Base-by-base conservation (phyloP, 2,329 filamentous ascomycete genomes). In the Venturia aucupariae region DNA sequence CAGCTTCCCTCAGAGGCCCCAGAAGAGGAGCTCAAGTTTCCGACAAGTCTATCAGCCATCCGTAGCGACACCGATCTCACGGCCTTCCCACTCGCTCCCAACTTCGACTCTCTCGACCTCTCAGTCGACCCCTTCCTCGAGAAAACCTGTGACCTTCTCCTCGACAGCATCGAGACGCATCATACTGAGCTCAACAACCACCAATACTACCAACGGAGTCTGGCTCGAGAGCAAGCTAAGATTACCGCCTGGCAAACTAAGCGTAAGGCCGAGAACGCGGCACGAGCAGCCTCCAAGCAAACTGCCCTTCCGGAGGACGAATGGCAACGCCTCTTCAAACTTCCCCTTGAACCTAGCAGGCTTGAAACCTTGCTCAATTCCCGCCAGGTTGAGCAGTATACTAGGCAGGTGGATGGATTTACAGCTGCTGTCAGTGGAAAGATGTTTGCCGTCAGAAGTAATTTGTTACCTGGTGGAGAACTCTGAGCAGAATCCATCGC, bases 141-240 rank as follows among this genome's bases (percentile, higher is more conserved):
- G 84, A 96, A 97, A 85, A 96, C 93, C 62, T 96, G 92, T 80
- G 93, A 99, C 75, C 86, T 97, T 70, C 86, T 99, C 65, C 86
- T 97, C 68, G 94, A 99, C 74, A 92, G 89, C 81, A 96, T 99
- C 76, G 94, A 99, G 82, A 89, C 89, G 64, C 94, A 99, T 82
- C 94, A 97, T 81, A 96, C 92, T 66, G 94, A 99, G 79, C 89
- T 96, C 76, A 97, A 97, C 86, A 99, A 99, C 84, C 94, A 95
- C 81, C 92, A 97, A 78, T 90, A 89, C 84, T 97, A 97, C 82
- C 92, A 97, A 80, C 86, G 94, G 72, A 92, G 95, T 74, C 84
- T 97, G 65, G 89, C 88, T 63, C 90, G 94, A 71, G 94, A 99
- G 81, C 94, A 99, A 81, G 81, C 89, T 72, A 99, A 97, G 85